Conservation (phyloP, 179 eudicot genomes). For the Gypsophila paniculata region DNA sequence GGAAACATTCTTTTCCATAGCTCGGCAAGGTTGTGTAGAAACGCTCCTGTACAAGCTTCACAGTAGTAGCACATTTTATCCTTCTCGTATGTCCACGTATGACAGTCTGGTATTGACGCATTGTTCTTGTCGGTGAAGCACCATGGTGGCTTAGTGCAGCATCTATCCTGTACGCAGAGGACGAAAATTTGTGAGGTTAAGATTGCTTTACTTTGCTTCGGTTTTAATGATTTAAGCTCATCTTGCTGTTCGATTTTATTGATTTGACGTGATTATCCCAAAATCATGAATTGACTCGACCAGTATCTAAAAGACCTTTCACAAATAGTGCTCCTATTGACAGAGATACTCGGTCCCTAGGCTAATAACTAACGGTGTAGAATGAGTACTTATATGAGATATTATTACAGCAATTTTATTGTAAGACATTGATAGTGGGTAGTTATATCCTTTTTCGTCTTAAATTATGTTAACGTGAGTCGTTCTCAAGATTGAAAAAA, state of each 20-base stretch:
- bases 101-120: slow-evolving; percentile 16
- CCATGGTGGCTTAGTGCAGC: slow-evolving; percentile 20
- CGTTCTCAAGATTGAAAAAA: neutral
- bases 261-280: too few relatives aligned
- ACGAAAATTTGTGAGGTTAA: neutral
- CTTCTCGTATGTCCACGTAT: slow-evolving; percentile 2
- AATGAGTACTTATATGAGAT: too few relatives aligned
- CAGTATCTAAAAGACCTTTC: neutral
- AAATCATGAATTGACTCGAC: neutral
- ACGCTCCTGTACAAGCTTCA: slow-evolving; percentile 18
- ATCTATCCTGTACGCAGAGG: slow-evolving; percentile 7
- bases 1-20: slow-evolving; percentile 23
- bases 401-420: too few relatives aligned
- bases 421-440: too few relatives aligned
- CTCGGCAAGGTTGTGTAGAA: slow-evolving; percentile 14
- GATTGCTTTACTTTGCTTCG: too few relatives aligned
- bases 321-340: neutral
- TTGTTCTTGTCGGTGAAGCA: neutral
- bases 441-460: too few relatives aligned
- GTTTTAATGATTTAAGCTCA: too few relatives aligned
- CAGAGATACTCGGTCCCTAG: neutral
- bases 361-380: too few relatives aligned
- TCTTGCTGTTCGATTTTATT: too few relatives aligned
- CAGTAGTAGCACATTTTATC: slow-evolving; percentile 28
- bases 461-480: too few relatives aligned